These are phyloP conservation scores for Microbotryum lychnidis-dioicae DNA, from an alignment of 1,284 basidiomycete genomes.

Conservation along the genomic window DNA sequence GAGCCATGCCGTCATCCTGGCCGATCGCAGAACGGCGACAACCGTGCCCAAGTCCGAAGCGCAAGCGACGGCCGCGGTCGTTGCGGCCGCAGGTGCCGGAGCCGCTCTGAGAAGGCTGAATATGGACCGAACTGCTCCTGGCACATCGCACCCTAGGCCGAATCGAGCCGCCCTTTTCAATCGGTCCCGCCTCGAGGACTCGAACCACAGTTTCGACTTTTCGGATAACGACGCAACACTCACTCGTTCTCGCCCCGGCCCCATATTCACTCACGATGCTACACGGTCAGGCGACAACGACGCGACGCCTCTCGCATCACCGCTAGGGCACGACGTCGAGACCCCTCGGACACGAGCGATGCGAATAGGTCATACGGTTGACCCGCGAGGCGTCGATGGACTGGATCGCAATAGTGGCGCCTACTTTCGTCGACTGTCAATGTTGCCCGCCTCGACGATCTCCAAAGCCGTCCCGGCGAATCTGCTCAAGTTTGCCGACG, in stretches of 20 bases:
- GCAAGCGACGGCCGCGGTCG: background rate
- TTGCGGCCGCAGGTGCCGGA: background rate
- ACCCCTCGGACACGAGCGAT: no score
- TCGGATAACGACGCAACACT: no score
- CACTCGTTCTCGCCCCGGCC: no score
- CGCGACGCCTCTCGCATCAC: no score
- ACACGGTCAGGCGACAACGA: constrained; percentile 48
- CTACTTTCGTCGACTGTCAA: constrained; percentile 79
- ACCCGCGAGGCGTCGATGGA: constrained; percentile 50
- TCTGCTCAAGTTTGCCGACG: constrained; percentile 70
- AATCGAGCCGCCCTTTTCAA: background rate
- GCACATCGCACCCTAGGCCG: background rate
- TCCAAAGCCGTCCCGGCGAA: constrained; percentile 64
- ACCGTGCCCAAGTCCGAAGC: background rate
- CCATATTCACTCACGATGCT: constrained; percentile 26
- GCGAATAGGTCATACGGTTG: no score
- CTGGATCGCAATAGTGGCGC: constrained; percentile 62
- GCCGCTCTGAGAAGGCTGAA: no score
- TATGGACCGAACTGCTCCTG: no score
- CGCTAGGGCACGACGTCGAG: no score
- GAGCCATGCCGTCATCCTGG: constrained; percentile 41
- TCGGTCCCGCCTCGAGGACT: background rate
- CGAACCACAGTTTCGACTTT: no score
- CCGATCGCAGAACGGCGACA: constrained; percentile 30
- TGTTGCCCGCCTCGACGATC: constrained; percentile 59